Percentiles rank a stretch among this genome's conserved stretches.
phyloP scores from a whole-genome alignment of 1,139 yeast species.

The Yamadazyma conglobata region DNA sequence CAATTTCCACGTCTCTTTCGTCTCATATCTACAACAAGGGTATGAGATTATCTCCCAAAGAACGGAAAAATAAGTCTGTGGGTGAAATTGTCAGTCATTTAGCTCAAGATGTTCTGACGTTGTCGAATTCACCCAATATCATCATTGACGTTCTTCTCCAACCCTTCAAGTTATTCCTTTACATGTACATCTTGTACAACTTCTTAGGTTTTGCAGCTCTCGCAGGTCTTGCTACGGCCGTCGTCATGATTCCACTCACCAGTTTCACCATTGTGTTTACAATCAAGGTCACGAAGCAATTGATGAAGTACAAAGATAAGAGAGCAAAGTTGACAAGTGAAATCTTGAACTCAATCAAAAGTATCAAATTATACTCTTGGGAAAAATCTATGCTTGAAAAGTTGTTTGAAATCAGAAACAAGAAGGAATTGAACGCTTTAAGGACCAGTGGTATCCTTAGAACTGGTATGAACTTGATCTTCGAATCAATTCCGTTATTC shows the following conservation, averaged over 20 bases:
- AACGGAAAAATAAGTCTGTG: slow-evolving; percentile 34
- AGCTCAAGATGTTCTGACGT: slow-evolving; percentile 33
- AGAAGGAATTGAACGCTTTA: slow-evolving; percentile 28
- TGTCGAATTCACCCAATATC: slow-evolving; percentile 22
- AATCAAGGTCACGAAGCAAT: slow-evolving; percentile 21
- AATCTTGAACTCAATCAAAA: slow-evolving; percentile 37
- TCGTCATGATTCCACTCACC: slow-evolving; percentile 33
- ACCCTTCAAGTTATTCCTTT: slow-evolving; percentile 29
- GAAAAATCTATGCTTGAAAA: slow-evolving; percentile 37
- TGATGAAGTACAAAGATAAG: slow-evolving; percentile 32
- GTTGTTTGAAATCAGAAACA: slow-evolving; percentile 33
- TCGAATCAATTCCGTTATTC: slow-evolving; percentile 37
- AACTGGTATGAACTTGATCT: slow-evolving; percentile 30
- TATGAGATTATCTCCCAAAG: slow-evolving; percentile 33
- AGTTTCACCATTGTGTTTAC: slow-evolving; percentile 28
- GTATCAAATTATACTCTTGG: slow-evolving; percentile 41
- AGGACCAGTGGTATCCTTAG: slow-evolving; percentile 29
- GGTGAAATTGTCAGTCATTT: slow-evolving; percentile 41
- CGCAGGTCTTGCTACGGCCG: slow-evolving; percentile 34
- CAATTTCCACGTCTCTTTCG: slow-evolving; percentile 23
- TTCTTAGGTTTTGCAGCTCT: slow-evolving; percentile 33
- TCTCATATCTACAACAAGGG: slow-evolving; percentile 34
- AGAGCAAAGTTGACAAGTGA: slow-evolving; percentile 39
- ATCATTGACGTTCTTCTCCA: slow-evolving; percentile 26
- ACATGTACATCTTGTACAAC: slow-evolving; percentile 26